Conservation (phyloP, 768 basidiomycete genomes). For the Lenzites betulinus region DNA sequence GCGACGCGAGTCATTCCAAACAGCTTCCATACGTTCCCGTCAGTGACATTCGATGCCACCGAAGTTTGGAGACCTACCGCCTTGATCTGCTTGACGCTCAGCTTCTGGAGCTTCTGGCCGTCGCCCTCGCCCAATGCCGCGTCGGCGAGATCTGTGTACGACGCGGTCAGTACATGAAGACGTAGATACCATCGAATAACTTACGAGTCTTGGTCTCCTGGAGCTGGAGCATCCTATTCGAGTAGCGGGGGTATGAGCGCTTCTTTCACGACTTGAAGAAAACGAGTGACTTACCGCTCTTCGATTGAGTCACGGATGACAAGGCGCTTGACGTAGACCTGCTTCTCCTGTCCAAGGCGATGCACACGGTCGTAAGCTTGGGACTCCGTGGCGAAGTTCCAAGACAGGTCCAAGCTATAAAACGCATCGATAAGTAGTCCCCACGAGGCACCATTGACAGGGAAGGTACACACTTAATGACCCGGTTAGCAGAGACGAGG, state of each 20-base stretch:
- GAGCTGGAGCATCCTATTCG: slow-evolving; percentile 61
- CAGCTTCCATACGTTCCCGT: slow-evolving; percentile 5
- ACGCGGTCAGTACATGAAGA: not conserved
- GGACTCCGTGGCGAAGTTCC: slow-evolving; percentile 73
- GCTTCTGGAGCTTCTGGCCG: slow-evolving; percentile 59
- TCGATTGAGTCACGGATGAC: slow-evolving; percentile 73
- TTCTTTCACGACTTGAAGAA: not conserved
- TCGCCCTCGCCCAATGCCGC: slow-evolving; percentile 72
- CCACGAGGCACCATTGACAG: not conserved
- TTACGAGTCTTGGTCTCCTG: slow-evolving; percentile 66
- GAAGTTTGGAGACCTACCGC: slow-evolving; percentile 43
- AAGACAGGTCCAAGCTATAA: slow-evolving; percentile 66
- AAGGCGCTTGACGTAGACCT: slow-evolving; percentile 66
- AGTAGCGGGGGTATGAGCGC: not conserved
- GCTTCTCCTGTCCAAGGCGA: slow-evolving; percentile 70
- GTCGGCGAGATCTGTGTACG: slow-evolving; percentile 52
- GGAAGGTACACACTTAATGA: slow-evolving; percentile 54
- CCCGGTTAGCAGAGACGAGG: slow-evolving; percentile 66
- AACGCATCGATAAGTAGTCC: not conserved
- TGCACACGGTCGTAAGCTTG: slow-evolving; percentile 66
- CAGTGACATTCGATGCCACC: not conserved
- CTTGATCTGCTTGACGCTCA: slow-evolving; percentile 71
- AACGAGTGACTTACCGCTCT: slow-evolving; percentile 54
- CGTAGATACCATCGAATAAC: slow-evolving; percentile 12
- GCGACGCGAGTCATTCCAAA: slow-evolving; percentile 18